Base-by-base conservation (phyloP, 140 eudicot genomes). In the Anethum foeniculum region DNA sequence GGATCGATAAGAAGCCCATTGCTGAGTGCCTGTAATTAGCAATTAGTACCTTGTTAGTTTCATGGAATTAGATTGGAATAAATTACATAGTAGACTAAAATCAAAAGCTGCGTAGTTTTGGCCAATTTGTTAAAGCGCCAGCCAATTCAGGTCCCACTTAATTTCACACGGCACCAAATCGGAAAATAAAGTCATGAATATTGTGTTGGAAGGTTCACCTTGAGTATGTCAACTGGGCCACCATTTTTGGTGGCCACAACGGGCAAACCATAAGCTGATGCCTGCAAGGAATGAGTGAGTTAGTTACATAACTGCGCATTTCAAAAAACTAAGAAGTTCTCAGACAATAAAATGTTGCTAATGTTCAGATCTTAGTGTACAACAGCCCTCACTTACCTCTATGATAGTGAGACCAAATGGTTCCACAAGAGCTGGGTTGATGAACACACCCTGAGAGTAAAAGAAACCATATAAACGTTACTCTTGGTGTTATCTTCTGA, bases 221-320 rank as follows among this genome's bases (percentile, higher is more conserved):
- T 89, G 48, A 88, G 85, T 84, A 92, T 92, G 85, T 90, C 97
- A 8, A 90, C 96, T 0, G 97, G 97, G 10, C 97, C 97, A 80
- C 97, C 97, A 83, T 92, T 90, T 72, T 85, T 89, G 7, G 97
- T 92, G 76, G 97, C 97, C 58, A 92, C 93, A 18, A 90, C 88
- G 2, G 97, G 97, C 65, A 92, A 86, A 80, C 97, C 97, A 79
- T 92, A 89, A 79, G 97, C 97, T 10, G 97, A 92, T 84, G 97
- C 97, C 97, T 92, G 88, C 75, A 79, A 78, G 51, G 68, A 75
- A 76, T 0, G 32, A 73, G 74, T 79, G 44, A 71, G 77, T 43
- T 60, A 75, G 78, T 30, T 68, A 71, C 81, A 58, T 47, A 30
- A n/a, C 21, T 78, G 34, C 43, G 51, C 77, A 68, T 76, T 51